Percentiles rank a stretch among this genome's conserved stretches.
Conservation (phyloP, 495 filamentous ascomycete genomes). For the Aspergillus homomorphus region DNA sequence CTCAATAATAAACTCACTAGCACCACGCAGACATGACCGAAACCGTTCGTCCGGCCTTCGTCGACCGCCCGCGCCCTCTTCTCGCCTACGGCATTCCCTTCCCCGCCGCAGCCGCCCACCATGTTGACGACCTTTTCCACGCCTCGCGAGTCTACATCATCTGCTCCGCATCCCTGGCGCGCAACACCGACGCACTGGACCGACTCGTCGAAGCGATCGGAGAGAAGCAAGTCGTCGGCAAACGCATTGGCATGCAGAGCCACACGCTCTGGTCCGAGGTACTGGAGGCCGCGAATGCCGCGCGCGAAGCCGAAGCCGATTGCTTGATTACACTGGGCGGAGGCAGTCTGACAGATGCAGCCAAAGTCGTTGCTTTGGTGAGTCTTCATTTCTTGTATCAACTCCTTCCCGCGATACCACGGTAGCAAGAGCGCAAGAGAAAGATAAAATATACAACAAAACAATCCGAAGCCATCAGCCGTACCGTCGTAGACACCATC, state of each 20-base stretch:
- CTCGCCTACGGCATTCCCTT: conserved; percentile 54
- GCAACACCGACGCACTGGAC: conserved; percentile 50
- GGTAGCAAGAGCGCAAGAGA: too few relatives aligned
- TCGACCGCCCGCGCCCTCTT: conserved; percentile 34
- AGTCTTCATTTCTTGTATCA: conserved; percentile 12
- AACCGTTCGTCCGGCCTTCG: conserved; percentile 40
- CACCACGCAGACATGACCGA: conserved; percentile 22
- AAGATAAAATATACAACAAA: not conserved
- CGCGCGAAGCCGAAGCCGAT: conserved; percentile 48
- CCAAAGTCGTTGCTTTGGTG: conserved; percentile 57
- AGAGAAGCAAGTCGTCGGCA: conserved; percentile 45
- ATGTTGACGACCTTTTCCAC: conserved; percentile 49
- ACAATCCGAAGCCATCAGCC: too few relatives aligned
- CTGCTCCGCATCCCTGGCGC: conserved; percentile 55
- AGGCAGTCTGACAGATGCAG: conserved; percentile 59
- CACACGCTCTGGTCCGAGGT: conserved; percentile 62
- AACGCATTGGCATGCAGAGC: conserved; percentile 54
- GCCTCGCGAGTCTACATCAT: conserved; percentile 58
- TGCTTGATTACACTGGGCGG: conserved; percentile 59
- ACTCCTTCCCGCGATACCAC: too few relatives aligned
- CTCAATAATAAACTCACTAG: not conserved
- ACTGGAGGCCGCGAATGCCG: conserved; percentile 51
- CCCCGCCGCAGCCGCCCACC: conserved; percentile 46
- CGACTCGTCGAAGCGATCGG: conserved; percentile 44
- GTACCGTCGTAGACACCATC: not conserved